Evolutionary conservation across 202 grass and related monocot species (phyloP), one percentile per base, ranked within the genome.

Genomic region (Digitaria exilis): DNA sequence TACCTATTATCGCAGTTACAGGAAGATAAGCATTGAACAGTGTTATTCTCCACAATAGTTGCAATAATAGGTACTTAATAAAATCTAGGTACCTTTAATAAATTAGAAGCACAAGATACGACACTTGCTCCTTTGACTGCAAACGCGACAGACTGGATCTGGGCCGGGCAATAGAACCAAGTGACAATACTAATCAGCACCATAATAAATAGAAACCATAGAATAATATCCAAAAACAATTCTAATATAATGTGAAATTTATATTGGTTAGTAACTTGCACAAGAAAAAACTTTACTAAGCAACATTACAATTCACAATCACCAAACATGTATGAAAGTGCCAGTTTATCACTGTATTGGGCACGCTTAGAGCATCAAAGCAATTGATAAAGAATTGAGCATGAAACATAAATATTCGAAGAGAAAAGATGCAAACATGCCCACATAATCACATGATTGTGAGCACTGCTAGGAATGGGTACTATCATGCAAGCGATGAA

Each of bases 101-200:
- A 81, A 78, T 98, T 98, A 79, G 90, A 95, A 93, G 90, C 91
- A 77, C 95, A 98, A 69, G 95, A 98, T 77, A 98, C 92, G 41
- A 98, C 41, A 29, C 95, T 98, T 87, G 95, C 95, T 83, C 95
- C 95, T 92, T 92, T 98, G n/a, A 92, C 95, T 75, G 95, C 95
- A 95, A 98, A 98, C 60, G 92, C 91, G 50, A 91, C 86, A 87
- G 92, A 81, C 69, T 98, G 88, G 63, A 98, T 91, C 95, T 98
- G 82, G 63, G 59, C 66, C 19, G 88, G n/a, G 73, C 45, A 87
- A 82, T 73, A 70, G 68, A 74, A 65, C 70, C 34, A 75, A 73
- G 30, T 46, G 69, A 63, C 32, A 62, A 71, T 57, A 74, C 41
- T 51, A 52, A 71, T 77, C 44, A 72, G 31, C 21, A 35, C 14